A percentile compares a stretch with the other conserved stretches of the same genome.
Conservation (phyloP, 495 filamentous ascomycete species). For the Trichoderma virens region DNA sequence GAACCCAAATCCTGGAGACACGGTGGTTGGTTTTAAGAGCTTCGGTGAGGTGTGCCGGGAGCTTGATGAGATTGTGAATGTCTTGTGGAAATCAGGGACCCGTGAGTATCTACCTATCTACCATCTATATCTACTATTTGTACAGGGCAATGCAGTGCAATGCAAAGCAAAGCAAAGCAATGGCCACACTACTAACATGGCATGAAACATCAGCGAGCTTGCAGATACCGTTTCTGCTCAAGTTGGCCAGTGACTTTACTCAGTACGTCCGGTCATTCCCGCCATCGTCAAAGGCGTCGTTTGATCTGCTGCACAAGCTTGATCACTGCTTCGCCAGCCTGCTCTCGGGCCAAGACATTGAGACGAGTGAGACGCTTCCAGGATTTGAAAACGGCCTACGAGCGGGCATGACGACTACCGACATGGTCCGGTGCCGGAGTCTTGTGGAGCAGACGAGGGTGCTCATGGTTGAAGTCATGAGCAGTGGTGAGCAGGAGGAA, state of each 20-base stretch:
- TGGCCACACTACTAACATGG: background rate
- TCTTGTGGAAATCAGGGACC: slow-evolving; percentile 75
- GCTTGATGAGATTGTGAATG: slow-evolving; percentile 61
- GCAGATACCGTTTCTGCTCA: slow-evolving; percentile 77
- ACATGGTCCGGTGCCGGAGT: slow-evolving; percentile 77
- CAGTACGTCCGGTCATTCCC: slow-evolving; percentile 59
- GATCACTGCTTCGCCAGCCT: slow-evolving; percentile 70
- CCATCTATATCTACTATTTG: background rate
- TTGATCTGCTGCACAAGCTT: slow-evolving; percentile 63
- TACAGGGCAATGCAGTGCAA: background rate
- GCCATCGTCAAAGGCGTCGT: slow-evolving; percentile 55
- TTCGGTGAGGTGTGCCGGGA: slow-evolving; percentile 64
- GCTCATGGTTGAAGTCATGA: slow-evolving; percentile 56
- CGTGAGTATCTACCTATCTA: slow-evolving; percentile 44
- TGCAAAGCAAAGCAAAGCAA: no score
- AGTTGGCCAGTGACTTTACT: slow-evolving; percentile 60
- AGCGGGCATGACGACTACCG: slow-evolving; percentile 51
- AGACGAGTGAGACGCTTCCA: slow-evolving; percentile 55
- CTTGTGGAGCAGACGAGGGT: slow-evolving; percentile 64
- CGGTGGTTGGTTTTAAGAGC: slow-evolving; percentile 56
- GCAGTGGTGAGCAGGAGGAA: slow-evolving; percentile 27
- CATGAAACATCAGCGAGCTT: slow-evolving; percentile 51
- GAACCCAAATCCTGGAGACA: slow-evolving; percentile 42
- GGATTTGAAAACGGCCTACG: slow-evolving; percentile 54
- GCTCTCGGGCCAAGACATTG: slow-evolving; percentile 55